Conservation (phyloP, 1,284 basidiomycete genomes). For the Bondarzewia mesenterica region DNA sequence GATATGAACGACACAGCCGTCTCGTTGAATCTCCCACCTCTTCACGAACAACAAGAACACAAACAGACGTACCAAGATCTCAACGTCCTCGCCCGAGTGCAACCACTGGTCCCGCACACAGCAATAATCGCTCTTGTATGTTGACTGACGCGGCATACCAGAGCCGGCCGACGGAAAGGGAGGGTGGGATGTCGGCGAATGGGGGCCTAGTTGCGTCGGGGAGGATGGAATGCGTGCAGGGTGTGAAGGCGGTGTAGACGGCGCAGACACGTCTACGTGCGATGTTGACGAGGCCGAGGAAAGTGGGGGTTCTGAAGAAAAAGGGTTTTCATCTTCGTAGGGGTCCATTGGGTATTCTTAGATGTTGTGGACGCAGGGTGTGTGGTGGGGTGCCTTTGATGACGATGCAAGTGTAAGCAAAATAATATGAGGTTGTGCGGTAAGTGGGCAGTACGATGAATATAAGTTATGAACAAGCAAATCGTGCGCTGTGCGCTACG, state of each 20-base stretch:
- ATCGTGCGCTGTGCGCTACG: too few species aligned
- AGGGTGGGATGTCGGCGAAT: constrained; percentile 32
- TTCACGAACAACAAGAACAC: too few species aligned
- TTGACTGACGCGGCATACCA: constrained; percentile 36
- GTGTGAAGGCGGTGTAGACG: constrained; percentile 48
- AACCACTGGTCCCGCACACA: constrained; percentile 65
- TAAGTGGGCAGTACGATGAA: too few species aligned
- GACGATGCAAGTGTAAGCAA: too few species aligned
- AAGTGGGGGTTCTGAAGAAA: constrained; percentile 49
- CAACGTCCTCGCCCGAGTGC: constrained; percentile 73
- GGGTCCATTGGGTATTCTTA: constrained; percentile 48
- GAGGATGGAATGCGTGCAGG: constrained; percentile 29
- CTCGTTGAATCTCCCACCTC: too few species aligned
- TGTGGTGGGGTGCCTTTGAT: too few species aligned
- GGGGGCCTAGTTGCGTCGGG: constrained; percentile 18
- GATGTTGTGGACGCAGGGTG: too few species aligned
- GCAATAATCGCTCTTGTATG: constrained; percentile 65
- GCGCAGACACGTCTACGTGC: constrained; percentile 54
- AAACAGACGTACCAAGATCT: constrained; percentile 64
- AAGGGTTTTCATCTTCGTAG: constrained; percentile 76
- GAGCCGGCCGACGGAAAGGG: constrained; percentile 49
- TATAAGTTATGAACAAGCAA: too few species aligned
- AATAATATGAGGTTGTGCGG: too few species aligned
- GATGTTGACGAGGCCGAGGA: constrained; percentile 61
- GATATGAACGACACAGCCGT: too few species aligned